Conservation (phyloP, 257 asterid genomes). For the Penstemon davidsonii region DNA sequence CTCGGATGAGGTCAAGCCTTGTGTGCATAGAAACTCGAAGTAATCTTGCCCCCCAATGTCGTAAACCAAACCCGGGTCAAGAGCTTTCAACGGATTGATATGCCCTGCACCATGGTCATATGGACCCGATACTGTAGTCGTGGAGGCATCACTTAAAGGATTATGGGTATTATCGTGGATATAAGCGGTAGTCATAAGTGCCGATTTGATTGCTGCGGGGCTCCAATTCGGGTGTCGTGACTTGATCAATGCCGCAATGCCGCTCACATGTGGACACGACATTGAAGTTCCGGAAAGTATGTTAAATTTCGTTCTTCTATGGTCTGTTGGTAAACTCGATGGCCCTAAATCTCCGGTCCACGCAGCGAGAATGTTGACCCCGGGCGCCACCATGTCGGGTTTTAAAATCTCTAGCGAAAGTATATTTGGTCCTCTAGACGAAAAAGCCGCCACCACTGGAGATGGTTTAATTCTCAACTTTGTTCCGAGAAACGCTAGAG, state of each 20-base stretch:
- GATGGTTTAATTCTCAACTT: slow-evolving; percentile 65
- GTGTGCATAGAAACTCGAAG: slow-evolving; percentile 76
- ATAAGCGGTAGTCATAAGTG: slow-evolving; percentile 88
- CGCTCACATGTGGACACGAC: slow-evolving; percentile 97
- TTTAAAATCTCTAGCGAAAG: slow-evolving; percentile 72
- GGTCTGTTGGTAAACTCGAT: slow-evolving; percentile 71
- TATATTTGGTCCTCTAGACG: slow-evolving; percentile 86
- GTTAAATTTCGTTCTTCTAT: slow-evolving; percentile 70
- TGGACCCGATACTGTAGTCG: slow-evolving; percentile 50
- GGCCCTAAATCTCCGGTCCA: slow-evolving; percentile 87
- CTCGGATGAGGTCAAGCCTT: slow-evolving; percentile 55
- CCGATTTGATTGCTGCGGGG: slow-evolving; percentile 84
- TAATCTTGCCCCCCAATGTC: slow-evolving; percentile 79
- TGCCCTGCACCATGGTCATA: slow-evolving; percentile 95
- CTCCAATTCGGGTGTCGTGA: slow-evolving; percentile 81
- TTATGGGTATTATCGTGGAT: slow-evolving; percentile 60
- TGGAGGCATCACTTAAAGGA: slow-evolving; percentile 66
- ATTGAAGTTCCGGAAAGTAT: slow-evolving; percentile 91
- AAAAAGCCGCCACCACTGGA: slow-evolving; percentile 92
- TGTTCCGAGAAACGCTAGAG: slow-evolving; percentile 69
- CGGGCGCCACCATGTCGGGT: slow-evolving; percentile 88
- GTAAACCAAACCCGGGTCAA: slow-evolving; percentile 74
- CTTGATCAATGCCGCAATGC: slow-evolving; percentile 79
- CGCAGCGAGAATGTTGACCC: slow-evolving; percentile 90
- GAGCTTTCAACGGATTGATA: slow-evolving; percentile 67